These are phyloP conservation scores for Diplodia corticola DNA, from an alignment of 2,329 filamentous ascomycete species.

Conservation along the genomic window DNA sequence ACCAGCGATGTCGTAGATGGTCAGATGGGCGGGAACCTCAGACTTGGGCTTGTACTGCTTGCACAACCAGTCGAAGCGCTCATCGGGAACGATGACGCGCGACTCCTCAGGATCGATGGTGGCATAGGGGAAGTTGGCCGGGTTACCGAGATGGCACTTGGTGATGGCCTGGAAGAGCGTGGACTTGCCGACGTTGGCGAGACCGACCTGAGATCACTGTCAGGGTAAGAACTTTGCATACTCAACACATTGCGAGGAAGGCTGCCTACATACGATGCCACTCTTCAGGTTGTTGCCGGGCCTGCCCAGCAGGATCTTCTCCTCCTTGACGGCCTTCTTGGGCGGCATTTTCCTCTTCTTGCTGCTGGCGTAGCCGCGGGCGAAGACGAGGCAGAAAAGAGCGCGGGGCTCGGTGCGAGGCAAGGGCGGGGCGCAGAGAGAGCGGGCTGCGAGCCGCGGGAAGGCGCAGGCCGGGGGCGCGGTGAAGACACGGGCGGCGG, in stretches of 20 bases:
- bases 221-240: constrained; percentile 42
- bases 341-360: constrained; percentile 82
- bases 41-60: constrained; percentile 99
- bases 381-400: constrained; percentile 45
- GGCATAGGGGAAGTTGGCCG: constrained; percentile 98
- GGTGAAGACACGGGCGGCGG: constrained; percentile 50
- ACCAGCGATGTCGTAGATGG: constrained; percentile 97
- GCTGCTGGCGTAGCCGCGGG: constrained; percentile 53
- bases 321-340: constrained; percentile 84
- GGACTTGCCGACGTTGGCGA: constrained; percentile 99
- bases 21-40: constrained; percentile 92
- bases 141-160: constrained; percentile 95
- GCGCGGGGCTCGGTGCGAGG: constrained; percentile 30
- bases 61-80: constrained; percentile 92
- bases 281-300: constrained; percentile 98
- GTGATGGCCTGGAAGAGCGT: constrained; percentile 99
- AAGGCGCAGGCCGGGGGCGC: constrained; percentile 50
- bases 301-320: constrained; percentile 94
- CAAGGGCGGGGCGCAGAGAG: constrained; percentile 42
- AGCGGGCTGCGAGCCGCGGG: constrained; percentile 51
- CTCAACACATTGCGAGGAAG: constrained; percentile 30
- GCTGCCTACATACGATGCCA: constrained; percentile 83
- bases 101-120: constrained; percentile 99
- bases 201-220: constrained; percentile 72
- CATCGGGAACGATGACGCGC: constrained; percentile 94